These are phyloP conservation scores for Colletotrichum camelliae DNA, from an alignment of 2,329 filamentous ascomycete species.

Conservation along the genomic window DNA sequence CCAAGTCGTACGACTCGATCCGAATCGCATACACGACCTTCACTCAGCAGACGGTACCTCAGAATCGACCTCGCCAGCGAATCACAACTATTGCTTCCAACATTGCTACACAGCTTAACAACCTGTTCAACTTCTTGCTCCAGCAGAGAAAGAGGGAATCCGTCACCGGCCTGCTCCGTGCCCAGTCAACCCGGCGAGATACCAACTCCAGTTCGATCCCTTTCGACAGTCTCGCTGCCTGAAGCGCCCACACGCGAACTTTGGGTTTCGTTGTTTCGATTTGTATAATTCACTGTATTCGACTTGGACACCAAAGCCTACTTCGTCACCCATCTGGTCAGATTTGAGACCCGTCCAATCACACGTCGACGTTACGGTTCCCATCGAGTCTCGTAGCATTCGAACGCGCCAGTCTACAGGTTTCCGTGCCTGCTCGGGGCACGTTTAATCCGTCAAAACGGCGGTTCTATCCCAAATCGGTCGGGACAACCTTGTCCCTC, in stretches of 20 bases:
- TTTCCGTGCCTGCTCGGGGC: constrained; percentile 55
- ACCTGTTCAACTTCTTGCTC: background rate
- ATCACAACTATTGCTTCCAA: constrained; percentile 1
- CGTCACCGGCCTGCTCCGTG: background rate
- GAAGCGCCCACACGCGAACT: background rate
- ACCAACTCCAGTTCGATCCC: background rate
- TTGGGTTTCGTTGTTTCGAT: constrained; percentile 2
- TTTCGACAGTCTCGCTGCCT: background rate
- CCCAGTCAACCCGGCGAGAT: background rate
- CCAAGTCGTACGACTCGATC: background rate
- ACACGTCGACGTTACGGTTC: background rate
- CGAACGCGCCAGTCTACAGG: constrained; percentile 27
- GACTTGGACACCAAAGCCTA: background rate
- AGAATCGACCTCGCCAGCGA: constrained; percentile 23
- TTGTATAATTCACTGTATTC: background rate
- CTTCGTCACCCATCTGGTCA: background rate
- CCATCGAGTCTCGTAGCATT: constrained; percentile 9
- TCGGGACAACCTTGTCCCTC: constrained; percentile 86
- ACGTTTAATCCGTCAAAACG: constrained; percentile 75
- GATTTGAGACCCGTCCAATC: constrained; percentile 6
- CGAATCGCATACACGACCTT: constrained; percentile 17
- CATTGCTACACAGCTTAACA: background rate
- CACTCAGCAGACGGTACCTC: constrained; percentile 5
- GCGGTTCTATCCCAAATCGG: constrained; percentile 78
- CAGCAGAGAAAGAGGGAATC: background rate